Base-by-base conservation (phyloP, 78 protist species). In the Guillardia theta region DNA sequence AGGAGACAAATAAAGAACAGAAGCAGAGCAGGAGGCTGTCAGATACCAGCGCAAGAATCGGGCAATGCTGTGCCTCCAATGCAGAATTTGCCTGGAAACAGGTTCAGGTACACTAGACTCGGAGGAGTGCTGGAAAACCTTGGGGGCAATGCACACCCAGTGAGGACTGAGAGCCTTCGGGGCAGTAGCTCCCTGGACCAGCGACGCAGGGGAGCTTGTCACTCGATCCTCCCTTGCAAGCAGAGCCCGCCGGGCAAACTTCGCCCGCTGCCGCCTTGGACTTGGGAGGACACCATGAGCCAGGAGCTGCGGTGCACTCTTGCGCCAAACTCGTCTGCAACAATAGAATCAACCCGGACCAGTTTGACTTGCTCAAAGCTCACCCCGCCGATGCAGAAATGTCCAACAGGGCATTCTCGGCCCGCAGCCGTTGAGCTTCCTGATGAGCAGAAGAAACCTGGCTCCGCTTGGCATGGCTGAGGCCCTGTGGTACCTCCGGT, bases 71-170 rank as follows among this genome's bases (percentile, higher is more conserved):
- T 78, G 43, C 90, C 90, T 15, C 90, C 90, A 3, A 36, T 50
- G 90, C 90, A 78, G 9, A 78, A 78, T 22, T 8, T 37, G 45
- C 90, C 90, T n/a, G n/a, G n/a, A n/a, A n/a, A n/a, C n/a, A n/a
- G n/a, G n/a, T n/a, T n/a, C n/a, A n/a, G n/a, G n/a, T n/a, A n/a
- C n/a, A n/a, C n/a, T n/a, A n/a, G n/a, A n/a, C n/a, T n/a, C n/a
- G n/a, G n/a, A n/a, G n/a, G n/a, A n/a, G n/a, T n/a, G n/a, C n/a
- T n/a, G n/a, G n/a, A n/a, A n/a, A n/a, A n/a, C n/a, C n/a, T n/a
- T n/a, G n/a, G n/a, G n/a, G n/a, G n/a, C n/a, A n/a, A n/a, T n/a
- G n/a, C n/a, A n/a, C n/a, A n/a, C n/a, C n/a, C n/a, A n/a, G n/a
- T n/a, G n/a, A n/a, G 70, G 70, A 27, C 27, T 24, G 4, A 1